Evolutionary conservation across 1,284 basidiomycete genomes (phyloP).

Genomic region (Fomitiporia mediterranea): DNA sequence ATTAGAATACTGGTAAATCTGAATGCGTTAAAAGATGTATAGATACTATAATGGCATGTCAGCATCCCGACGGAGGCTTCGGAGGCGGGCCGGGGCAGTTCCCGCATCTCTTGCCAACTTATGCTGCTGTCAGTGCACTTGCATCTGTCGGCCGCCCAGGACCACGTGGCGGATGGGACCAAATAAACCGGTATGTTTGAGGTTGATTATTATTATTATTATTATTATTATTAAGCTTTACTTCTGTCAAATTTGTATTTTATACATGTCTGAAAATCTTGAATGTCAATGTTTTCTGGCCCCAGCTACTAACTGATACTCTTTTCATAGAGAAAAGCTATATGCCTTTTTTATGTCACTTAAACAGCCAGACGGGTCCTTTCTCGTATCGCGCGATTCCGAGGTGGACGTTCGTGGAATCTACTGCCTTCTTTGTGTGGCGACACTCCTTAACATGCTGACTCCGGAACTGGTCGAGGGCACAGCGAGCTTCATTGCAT

Average conservation of each 20-base stretch:
- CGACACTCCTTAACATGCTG: constrained; percentile 71
- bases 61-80: constrained; percentile 85
- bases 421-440: constrained; percentile 73
- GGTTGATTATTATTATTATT: too few relatives aligned
- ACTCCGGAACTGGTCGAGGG: constrained; percentile 83
- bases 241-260: too few relatives aligned
- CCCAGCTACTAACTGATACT: neutral
- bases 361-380: constrained; percentile 93
- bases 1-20: neutral
- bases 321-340: constrained; percentile 51
- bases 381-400: constrained; percentile 81
- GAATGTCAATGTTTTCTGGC: too few relatives aligned
- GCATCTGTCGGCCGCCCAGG: constrained; percentile 78
- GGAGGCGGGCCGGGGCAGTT: constrained; percentile 88
- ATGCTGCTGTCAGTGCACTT: constrained; percentile 82
- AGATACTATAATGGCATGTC: constrained; percentile 71
- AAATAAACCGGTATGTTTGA: constrained; percentile 68
- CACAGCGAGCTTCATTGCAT: constrained; percentile 59
- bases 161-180: constrained; percentile 76
- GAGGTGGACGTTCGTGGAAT: constrained; percentile 91
- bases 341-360: constrained; percentile 91
- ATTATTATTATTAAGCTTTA: too few relatives aligned
- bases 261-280: too few relatives aligned
- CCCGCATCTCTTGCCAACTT: constrained; percentile 87
- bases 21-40: constrained; percentile 48